Evolutionary conservation across 768 basidiomycete genomes (phyloP).

Genomic region (Trichaptum fuscoviolaceum): DNA sequence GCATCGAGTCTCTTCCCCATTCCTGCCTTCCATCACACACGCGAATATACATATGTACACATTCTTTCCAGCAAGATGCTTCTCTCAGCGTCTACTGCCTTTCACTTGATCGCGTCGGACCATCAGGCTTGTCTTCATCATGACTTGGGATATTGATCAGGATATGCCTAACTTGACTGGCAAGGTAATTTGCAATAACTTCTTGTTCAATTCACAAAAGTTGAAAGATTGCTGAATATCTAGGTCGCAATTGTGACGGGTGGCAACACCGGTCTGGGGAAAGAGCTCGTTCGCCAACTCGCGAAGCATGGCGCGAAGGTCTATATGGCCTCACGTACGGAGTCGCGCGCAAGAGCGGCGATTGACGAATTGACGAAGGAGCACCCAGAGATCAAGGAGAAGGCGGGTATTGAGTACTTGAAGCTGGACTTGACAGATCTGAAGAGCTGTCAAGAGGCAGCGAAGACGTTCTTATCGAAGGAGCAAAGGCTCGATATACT

Average conservation of each 20-base stretch:
- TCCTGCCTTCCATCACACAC: not conserved
- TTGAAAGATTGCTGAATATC: not conserved
- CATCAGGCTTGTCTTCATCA: not conserved
- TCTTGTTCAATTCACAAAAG: not conserved
- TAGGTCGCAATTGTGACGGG: constrained; percentile 8
- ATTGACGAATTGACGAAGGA: constrained; percentile 9
- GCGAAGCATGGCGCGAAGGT: constrained; percentile 14
- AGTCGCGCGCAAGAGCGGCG: constrained; percentile 12
- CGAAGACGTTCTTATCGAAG: constrained; percentile 10
- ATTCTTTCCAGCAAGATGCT: not conserved
- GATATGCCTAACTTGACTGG: constrained; percentile 7
- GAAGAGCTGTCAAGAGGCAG: constrained; percentile 11
- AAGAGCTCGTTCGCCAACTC: constrained; percentile 9
- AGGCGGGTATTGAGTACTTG: constrained; percentile 11
- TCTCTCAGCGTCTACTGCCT: not conserved
- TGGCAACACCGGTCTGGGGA: constrained; percentile 14
- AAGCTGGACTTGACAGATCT: constrained; percentile 16
- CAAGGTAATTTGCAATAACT: not conserved
- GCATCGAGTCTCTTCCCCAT: not conserved
- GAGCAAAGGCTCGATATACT: constrained; percentile 17
- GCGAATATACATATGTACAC: not conserved
- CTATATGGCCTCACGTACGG: constrained; percentile 16
- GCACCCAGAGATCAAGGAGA: constrained; percentile 5
- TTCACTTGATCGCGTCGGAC: not conserved
- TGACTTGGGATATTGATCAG: constrained; percentile 5